Evolutionary conservation across 352 stramenopile species (phyloP).

Genomic region (Phytopythium mirpurense): DNA sequence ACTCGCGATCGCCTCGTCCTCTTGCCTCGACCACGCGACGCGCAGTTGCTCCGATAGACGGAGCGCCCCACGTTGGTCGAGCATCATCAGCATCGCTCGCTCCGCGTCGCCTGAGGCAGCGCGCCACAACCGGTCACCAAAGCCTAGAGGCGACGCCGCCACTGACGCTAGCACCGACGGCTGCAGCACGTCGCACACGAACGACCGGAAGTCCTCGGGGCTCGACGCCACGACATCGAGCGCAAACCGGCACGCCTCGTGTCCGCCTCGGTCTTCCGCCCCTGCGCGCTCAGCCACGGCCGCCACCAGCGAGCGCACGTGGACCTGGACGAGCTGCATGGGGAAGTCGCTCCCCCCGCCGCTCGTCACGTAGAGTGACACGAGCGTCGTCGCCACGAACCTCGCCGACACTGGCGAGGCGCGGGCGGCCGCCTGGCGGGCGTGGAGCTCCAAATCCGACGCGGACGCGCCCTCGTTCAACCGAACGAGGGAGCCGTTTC

Average conservation of each 20-base stretch:
- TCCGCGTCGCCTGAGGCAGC: slow-evolving; percentile 3
- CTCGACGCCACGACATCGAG: slow-evolving; percentile 49
- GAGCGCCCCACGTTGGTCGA: slow-evolving; percentile 1
- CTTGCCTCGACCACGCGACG: not conserved
- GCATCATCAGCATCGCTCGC: slow-evolving; percentile 1
- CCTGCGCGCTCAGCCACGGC: not conserved
- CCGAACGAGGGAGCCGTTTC: slow-evolving; percentile 51
- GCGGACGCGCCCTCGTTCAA: slow-evolving; percentile 52
- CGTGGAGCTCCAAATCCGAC: slow-evolving; percentile 37
- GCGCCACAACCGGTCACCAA: slow-evolving; percentile 1
- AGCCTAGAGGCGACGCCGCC: not conserved
- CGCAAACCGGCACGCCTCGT: slow-evolving; percentile 21
- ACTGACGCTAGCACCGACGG: not conserved
- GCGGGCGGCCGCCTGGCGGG: not conserved
- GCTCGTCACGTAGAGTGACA: slow-evolving; percentile 62
- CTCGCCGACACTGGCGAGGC: not conserved
- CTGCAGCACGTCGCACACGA: slow-evolving; percentile 36
- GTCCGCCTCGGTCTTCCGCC: slow-evolving; percentile 1
- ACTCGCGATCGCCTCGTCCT: not conserved
- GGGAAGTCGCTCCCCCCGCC: slow-evolving; percentile 49
- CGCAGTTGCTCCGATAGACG: not conserved
- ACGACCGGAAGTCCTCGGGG: slow-evolving; percentile 46
- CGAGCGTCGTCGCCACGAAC: slow-evolving; percentile 22
- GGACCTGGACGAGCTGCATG: slow-evolving; percentile 56
- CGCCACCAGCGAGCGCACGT: slow-evolving; percentile 42